These are phyloP conservation scores for Rhizoctonia solani DNA, from an alignment of 1,284 basidiomycete genomes.

Conservation along the genomic window DNA sequence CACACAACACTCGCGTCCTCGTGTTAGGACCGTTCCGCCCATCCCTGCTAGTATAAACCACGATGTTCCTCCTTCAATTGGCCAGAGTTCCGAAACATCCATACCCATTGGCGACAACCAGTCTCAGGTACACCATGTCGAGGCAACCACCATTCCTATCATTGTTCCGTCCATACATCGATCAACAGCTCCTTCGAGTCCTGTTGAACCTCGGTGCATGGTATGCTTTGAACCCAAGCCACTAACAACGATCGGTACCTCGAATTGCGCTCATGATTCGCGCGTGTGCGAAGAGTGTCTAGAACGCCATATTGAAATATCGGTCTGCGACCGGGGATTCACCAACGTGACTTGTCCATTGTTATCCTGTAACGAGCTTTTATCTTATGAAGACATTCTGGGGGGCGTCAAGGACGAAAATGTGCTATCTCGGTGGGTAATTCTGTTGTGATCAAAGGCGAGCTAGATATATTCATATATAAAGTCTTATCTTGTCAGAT, in stretches of 20 bases:
- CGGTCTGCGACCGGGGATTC: not conserved
- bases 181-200: not conserved
- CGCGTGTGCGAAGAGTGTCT: slow-evolving; percentile 14
- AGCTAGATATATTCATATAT: not conserved
- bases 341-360: slow-evolving; percentile 10
- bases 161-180: too few species aligned
- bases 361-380: not conserved
- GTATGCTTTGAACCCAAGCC: slow-evolving; percentile 13
- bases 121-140: too few species aligned
- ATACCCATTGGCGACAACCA: too few species aligned
- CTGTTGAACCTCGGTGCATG: not conserved
- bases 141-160: too few species aligned
- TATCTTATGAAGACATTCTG: slow-evolving; percentile 3
- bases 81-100: too few species aligned
- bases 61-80: too few species aligned
- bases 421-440: not conserved
- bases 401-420: slow-evolving; percentile 9
- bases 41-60: too few species aligned
- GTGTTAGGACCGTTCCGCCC: too few species aligned
- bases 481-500: not conserved
- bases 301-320: not conserved
- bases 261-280: slow-evolving; percentile 5
- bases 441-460: not conserved
- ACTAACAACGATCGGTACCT: not conserved
- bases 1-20: too few species aligned